Conservation (phyloP, 2,329 filamentous ascomycete genomes). For the Ceratocystis eucalypticola region DNA sequence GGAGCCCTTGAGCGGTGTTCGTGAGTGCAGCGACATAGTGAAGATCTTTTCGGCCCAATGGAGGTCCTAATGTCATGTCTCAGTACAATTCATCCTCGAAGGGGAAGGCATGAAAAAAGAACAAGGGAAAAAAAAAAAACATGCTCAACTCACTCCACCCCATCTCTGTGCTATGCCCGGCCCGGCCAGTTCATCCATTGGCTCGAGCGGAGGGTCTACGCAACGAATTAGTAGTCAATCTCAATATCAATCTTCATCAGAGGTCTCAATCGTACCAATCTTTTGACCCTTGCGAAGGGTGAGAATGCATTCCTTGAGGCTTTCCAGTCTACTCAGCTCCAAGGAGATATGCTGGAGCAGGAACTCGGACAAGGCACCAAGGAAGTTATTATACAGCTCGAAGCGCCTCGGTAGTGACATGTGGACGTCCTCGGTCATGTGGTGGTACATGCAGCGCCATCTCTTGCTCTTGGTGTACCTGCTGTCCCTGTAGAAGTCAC, state of each 20-base stretch:
- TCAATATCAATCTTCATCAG: background rate
- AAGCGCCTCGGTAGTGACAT: background rate
- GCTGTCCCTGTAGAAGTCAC: conserved; percentile 37
- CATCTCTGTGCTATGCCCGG: background rate
- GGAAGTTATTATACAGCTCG: background rate
- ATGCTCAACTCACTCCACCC: background rate
- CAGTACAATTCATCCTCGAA: background rate
- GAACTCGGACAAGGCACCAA: background rate
- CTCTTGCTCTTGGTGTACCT: conserved; percentile 34
- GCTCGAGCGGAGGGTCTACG: background rate
- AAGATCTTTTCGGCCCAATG: conserved; percentile 53
- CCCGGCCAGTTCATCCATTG: background rate
- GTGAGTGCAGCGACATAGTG: conserved; percentile 37
- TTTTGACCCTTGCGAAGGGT: background rate
- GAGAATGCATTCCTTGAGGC: background rate
- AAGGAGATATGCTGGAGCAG: background rate
- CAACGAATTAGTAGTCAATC: background rate
- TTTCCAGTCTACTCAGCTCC: background rate
- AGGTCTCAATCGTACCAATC: background rate
- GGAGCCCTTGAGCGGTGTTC: conserved; percentile 36
- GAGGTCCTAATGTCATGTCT: conserved; percentile 28
- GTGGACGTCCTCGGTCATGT: conserved; percentile 35
- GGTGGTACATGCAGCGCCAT: conserved; percentile 47
- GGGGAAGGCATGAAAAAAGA: background rate
- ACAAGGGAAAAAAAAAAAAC: background rate